Evolutionary conservation across 2,329 filamentous ascomycete genomes (phyloP), one percentile per base, ranked within the genome.

Genomic region (Colletotrichum falcatum): DNA sequence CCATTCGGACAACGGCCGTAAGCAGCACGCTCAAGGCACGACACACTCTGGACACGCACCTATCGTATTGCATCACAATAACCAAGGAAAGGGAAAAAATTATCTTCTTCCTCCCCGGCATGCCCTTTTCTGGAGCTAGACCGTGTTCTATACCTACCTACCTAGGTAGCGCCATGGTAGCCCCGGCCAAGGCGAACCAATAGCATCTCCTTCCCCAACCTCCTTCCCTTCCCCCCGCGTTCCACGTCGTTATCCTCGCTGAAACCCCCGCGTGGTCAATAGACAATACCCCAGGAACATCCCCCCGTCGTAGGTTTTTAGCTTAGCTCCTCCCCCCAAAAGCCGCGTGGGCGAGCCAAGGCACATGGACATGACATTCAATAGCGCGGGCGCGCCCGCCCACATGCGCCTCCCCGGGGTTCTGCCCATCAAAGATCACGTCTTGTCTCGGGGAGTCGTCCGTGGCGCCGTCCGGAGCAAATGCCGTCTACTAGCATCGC

Each of bases 221-320:
- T 42, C 37, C 28, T 11, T 18, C 39, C 18, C 65, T 11, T n/a
- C 44, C 48, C 44, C 48, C 61, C 66, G 53, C 62, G 46, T 42
- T 58, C 28, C 39, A 28, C 58, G 58, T 68, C 33, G 58, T 44
- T 68, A 71, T 71, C n/a, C 37, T 71, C 64, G 72, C 46, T 73
- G 71, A 72, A 61, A 51, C n/a, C 37, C 37, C 44, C 5, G 37
- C 49, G 16, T 54, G 51, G 16, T 30, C 26, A 16, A 51, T 28
- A 48, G 16, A 20, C 26, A 16, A 51, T 28, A 48, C 26, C 48
- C 48, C 48, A 18, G 14, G 48, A 9, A 8, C 48, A 28, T 16
- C 11, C 23, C 48, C 48, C 48, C 48, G 2, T 11, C 48, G 23
- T 23, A 46, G 23, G 48, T 51, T 26, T 35, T 11, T 39, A 39